Conservation (phyloP, 257 asterid genomes). For the Lycium ferocissimum region DNA sequence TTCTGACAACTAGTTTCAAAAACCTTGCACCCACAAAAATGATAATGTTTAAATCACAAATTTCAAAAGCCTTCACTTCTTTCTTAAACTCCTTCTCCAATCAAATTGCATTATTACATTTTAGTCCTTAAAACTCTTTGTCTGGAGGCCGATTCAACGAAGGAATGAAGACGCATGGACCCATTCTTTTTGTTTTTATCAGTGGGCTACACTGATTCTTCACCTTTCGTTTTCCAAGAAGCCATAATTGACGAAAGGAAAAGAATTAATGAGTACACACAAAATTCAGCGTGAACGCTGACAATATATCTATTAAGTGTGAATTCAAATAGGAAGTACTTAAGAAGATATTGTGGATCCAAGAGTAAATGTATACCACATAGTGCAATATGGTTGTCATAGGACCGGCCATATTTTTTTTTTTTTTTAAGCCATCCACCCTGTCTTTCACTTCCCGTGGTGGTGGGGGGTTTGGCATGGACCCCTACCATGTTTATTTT, state of each 20-base stretch:
- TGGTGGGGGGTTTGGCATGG: no score
- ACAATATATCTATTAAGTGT: background rate
- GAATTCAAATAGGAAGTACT: background rate
- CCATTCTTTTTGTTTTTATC: background rate
- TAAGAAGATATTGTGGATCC: background rate
- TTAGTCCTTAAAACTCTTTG: no score
- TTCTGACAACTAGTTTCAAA: no score
- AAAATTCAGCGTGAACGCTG: background rate
- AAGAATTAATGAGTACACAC: background rate
- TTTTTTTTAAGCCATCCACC: no score
- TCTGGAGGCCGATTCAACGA: no score
- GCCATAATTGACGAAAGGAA: background rate
- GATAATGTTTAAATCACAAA: no score
- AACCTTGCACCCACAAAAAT: no score
- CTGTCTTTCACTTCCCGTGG: no score
- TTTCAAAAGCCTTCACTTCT: no score
- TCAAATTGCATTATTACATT: no score
- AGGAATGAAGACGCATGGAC: background rate
- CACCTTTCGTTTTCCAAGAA: background rate
- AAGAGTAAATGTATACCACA: background rate
- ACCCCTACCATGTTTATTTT: no score
- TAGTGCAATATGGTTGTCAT: background rate
- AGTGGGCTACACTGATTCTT: background rate
- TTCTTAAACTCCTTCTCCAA: no score
- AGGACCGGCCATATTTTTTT: background rate